Evolutionary conservation across 2,329 filamentous ascomycete genomes (phyloP).

Genomic region (Pseudovirgaria hyperparasitica): DNA sequence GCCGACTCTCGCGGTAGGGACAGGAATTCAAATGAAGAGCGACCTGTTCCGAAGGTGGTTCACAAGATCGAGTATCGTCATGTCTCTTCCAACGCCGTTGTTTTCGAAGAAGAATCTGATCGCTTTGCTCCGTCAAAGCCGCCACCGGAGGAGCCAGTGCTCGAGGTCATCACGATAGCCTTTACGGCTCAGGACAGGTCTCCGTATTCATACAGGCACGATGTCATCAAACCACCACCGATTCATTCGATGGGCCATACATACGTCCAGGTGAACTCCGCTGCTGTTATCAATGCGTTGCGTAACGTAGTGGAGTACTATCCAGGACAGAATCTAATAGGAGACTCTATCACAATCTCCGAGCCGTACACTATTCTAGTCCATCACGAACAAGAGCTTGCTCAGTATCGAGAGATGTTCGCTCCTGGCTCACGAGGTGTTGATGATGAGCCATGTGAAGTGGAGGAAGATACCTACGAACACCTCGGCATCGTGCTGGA

Average conservation of each 20-base stretch:
- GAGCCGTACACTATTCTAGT: conserved; percentile 7
- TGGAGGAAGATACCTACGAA: conserved; percentile 6
- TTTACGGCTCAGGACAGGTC: conserved; percentile 6
- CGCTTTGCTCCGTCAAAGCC: conserved; percentile 5
- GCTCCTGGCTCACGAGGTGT: conserved; percentile 2
- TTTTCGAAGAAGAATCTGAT: conserved; percentile 6
- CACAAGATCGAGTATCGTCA: conserved; percentile 8
- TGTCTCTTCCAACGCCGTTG: conserved; percentile 6
- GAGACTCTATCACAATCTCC: conserved; percentile 5
- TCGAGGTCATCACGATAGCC: conserved; percentile 6
- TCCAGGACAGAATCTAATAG: conserved; percentile 6
- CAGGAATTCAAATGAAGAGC: too few species aligned
- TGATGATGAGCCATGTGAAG: conserved; percentile 1
- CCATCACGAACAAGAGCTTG: conserved; percentile 7
- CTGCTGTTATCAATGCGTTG: conserved; percentile 7
- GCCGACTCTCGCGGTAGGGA: too few species aligned
- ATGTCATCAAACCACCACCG: conserved; percentile 4
- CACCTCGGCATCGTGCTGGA: conserved; percentile 7
- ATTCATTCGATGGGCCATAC: conserved; percentile 6
- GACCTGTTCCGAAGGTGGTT: conserved; percentile 4
- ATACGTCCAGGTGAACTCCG: conserved; percentile 6
- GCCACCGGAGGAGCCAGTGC: conserved; percentile 5
- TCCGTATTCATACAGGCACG: conserved; percentile 4
- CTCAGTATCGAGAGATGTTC: conserved; percentile 6
- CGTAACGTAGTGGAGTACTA: conserved; percentile 7